Percentiles rank a stretch among this genome's conserved stretches.
Evolutionary conservation across 202 grass and related monocot species (phyloP).

Genomic region (Schoenoplectus tabernaemontani): DNA sequence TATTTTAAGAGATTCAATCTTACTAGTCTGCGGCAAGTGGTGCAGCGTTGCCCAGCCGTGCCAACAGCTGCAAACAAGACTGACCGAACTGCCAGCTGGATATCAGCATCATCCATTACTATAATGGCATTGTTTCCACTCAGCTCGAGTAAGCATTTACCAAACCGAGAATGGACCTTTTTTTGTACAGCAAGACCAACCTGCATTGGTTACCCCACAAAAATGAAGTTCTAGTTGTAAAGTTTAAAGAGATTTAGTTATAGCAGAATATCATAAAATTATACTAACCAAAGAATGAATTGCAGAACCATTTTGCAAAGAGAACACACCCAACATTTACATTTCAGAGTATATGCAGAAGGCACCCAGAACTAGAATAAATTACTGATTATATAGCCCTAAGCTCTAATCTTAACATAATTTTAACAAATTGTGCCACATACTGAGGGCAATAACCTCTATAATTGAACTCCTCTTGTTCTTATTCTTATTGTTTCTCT

Average conservation of each 20-base stretch:
- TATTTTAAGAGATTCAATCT: background rate
- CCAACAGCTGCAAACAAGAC: conserved; percentile 98
- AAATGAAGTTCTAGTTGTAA: background rate
- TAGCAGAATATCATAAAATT: background rate
- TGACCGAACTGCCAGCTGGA: conserved; percentile 90
- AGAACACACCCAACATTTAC: background rate
- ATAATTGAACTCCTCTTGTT: background rate
- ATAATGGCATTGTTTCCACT: conserved; percentile 99
- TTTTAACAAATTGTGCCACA: background rate
- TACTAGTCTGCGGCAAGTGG: conserved; percentile 96
- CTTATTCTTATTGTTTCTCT: background rate
- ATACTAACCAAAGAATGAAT: background rate
- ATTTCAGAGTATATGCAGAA: background rate
- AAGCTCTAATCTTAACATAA: background rate
- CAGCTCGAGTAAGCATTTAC: conserved; percentile 97
- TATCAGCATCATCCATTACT: conserved; percentile 97
- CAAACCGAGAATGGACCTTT: conserved; percentile 67
- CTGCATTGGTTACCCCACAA: conserved; percentile 33
- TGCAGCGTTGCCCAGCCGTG: conserved; percentile 93
- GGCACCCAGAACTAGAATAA: background rate
- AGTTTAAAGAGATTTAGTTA: background rate
- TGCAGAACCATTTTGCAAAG: background rate
- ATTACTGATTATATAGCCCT: background rate
- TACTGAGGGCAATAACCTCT: background rate
- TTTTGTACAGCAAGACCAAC: conserved; percentile 82